phyloP scores from a whole-genome alignment of 768 basidiomycete species.

The Leccinum longicurvipes region DNA sequence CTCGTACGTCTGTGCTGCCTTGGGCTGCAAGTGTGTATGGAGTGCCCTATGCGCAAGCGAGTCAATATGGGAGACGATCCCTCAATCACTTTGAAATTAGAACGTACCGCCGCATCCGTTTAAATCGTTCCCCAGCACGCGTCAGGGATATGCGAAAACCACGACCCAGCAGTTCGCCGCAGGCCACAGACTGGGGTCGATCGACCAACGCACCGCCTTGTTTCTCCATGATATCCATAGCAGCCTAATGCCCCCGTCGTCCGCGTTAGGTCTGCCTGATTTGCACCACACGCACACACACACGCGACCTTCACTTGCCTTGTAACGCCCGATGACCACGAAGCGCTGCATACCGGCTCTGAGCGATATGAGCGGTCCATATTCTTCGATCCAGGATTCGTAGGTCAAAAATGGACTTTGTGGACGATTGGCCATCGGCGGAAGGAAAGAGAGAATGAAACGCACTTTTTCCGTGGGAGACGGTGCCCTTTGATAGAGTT shows the following conservation, averaged over 20 bases:
- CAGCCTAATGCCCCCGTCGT: conserved; percentile 35
- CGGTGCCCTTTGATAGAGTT: conserved; percentile 1
- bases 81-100: not conserved
- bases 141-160: conserved; percentile 51
- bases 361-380: conserved; percentile 55
- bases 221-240: conserved; percentile 59
- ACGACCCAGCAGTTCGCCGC: conserved; percentile 48
- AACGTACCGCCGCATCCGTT: conserved; percentile 49
- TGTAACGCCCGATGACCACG: conserved; percentile 18
- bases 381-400: conserved; percentile 52
- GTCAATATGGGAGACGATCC: not conserved
- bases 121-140: conserved; percentile 48
- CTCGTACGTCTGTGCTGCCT: conserved; percentile 41
- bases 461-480: conserved; percentile 4
- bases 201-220: conserved; percentile 38
- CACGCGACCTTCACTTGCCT: conserved; percentile 1
- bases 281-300: not conserved
- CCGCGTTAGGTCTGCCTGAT: not conserved
- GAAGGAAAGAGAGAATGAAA: not conserved
- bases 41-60: conserved; percentile 37
- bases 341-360: conserved; percentile 36
- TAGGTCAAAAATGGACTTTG: conserved; percentile 23
- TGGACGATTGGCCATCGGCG: not conserved
- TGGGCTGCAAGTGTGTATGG: conserved; percentile 51
- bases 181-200: conserved; percentile 41